A percentile compares a stretch with the other conserved stretches of the same genome.
These are phyloP conservation scores for Linderina pennispora DNA, from an alignment of 192 early-diverging fungal species.

Conservation along the genomic window DNA sequence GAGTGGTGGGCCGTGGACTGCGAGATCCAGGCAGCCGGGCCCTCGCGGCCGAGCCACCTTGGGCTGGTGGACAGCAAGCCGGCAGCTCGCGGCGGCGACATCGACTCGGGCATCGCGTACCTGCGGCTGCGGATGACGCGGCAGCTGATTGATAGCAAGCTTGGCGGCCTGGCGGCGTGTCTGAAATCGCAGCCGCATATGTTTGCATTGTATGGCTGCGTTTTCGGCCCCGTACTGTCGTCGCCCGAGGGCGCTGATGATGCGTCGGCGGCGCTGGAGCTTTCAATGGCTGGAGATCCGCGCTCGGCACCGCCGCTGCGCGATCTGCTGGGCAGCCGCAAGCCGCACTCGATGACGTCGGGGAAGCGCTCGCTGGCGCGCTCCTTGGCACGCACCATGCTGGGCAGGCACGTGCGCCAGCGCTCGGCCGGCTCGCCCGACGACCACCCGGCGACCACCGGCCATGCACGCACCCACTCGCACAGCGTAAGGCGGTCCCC, in stretches of 20 bases:
- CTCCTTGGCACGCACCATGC: conserved; percentile 34
- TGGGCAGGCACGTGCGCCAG: conserved; percentile 17
- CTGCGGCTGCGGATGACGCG: conserved; percentile 60
- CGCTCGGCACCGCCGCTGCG: not conserved
- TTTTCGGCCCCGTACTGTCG: conserved; percentile 26
- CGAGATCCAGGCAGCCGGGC: conserved; percentile 12
- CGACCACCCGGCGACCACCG: no score
- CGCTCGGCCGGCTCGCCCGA: no score
- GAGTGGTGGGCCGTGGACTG: conserved; percentile 40
- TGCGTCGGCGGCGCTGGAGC: conserved; percentile 15
- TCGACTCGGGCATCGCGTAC: conserved; percentile 54
- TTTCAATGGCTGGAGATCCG: not conserved
- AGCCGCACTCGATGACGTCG: conserved; percentile 23
- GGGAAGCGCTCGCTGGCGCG: conserved; percentile 35
- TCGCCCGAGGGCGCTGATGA: conserved; percentile 13
- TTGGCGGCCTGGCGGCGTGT: conserved; percentile 48
- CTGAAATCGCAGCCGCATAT: conserved; percentile 52
- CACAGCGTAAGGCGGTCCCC: no score
- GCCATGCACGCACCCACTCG: no score
- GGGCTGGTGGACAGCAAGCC: conserved; percentile 11
- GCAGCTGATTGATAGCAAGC: conserved; percentile 45
- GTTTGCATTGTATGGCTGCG: conserved; percentile 56
- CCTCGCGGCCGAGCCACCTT: not conserved
- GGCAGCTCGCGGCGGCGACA: conserved; percentile 2
- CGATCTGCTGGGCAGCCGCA: not conserved